A percentile compares a stretch with the other conserved stretches of the same genome.
phyloP scores from a whole-genome alignment of 1,284 basidiomycete species.

The Sporisorium exsertum region DNA sequence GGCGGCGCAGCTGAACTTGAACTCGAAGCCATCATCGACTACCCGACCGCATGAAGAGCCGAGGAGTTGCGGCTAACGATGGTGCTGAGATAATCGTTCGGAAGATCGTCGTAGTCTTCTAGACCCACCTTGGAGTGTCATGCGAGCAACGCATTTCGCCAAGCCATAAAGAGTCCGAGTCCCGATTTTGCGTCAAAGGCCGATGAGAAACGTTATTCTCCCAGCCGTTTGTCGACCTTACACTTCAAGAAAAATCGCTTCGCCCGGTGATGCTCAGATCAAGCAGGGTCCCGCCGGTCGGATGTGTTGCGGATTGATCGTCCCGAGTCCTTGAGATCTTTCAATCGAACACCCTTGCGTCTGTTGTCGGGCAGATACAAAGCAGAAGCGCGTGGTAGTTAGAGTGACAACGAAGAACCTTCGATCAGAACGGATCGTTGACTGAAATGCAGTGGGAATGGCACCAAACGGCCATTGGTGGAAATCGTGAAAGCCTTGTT shows the following conservation, averaged over 20 bases:
- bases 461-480: not conserved
- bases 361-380: not conserved
- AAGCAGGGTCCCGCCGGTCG: not conserved
- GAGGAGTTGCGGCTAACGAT: not conserved
- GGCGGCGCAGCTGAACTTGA: slow-evolving; percentile 2
- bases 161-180: not conserved
- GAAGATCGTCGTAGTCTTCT: not conserved
- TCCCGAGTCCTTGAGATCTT: no score
- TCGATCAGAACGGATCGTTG: no score
- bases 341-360: not conserved
- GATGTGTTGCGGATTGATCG: not conserved
- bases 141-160: slow-evolving; percentile 1
- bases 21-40: no score
- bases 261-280: not conserved
- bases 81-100: not conserved
- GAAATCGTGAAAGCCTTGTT: no score
- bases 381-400: no score
- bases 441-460: no score
- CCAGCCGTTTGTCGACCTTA: not conserved
- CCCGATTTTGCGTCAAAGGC: not conserved
- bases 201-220: not conserved
- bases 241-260: not conserved
- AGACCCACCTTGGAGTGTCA: not conserved
- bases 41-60: no score
- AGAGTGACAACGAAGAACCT: not conserved